Evolutionary conservation across 1,139 yeast species (phyloP).

Genomic region (Meyerozyma smithsonii): DNA sequence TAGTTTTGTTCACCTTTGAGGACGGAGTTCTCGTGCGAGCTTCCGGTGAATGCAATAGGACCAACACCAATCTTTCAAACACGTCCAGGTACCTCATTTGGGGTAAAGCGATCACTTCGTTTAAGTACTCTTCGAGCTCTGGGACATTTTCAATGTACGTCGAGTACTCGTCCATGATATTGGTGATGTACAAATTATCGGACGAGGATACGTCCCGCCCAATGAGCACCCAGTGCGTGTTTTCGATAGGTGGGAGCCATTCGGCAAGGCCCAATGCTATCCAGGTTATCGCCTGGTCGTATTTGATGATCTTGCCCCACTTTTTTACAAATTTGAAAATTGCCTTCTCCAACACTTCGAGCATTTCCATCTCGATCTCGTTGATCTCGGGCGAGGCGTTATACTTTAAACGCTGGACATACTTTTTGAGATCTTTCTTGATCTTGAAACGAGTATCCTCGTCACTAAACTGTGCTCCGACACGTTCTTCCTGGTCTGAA

Average conservation of each 20-base stretch:
- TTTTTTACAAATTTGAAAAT: conserved; percentile 60
- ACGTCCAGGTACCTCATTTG: conserved; percentile 59
- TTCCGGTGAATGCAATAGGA: conserved; percentile 70
- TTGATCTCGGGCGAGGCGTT: conserved; percentile 5
- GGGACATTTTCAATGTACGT: conserved; percentile 38
- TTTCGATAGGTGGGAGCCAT: conserved; percentile 70
- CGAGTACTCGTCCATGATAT: conserved; percentile 45
- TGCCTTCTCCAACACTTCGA: conserved; percentile 55
- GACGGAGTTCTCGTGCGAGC: conserved; percentile 11
- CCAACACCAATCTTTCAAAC: conserved; percentile 72
- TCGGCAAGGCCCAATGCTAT: conserved; percentile 84
- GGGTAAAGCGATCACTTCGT: conserved; percentile 19
- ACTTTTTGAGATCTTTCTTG: conserved; percentile 48
- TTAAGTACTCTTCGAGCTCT: conserved; percentile 22
- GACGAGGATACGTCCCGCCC: conserved; percentile 32
- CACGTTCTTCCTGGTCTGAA: conserved; percentile 11
- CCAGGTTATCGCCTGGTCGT: conserved; percentile 83
- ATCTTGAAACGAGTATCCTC: conserved; percentile 32
- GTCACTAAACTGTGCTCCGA: conserved; percentile 11
- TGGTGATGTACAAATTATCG: conserved; percentile 28
- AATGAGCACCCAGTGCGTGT: conserved; percentile 39
- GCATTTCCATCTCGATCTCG: conserved; percentile 47
- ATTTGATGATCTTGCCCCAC: conserved; percentile 77
- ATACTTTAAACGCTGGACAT: conserved; percentile 39
- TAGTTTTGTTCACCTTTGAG: conserved; percentile 26